A percentile compares a stretch with the other conserved stretches of the same genome.
Conservation (phyloP, 768 basidiomycete genomes). For the Amylocystis lapponica region DNA sequence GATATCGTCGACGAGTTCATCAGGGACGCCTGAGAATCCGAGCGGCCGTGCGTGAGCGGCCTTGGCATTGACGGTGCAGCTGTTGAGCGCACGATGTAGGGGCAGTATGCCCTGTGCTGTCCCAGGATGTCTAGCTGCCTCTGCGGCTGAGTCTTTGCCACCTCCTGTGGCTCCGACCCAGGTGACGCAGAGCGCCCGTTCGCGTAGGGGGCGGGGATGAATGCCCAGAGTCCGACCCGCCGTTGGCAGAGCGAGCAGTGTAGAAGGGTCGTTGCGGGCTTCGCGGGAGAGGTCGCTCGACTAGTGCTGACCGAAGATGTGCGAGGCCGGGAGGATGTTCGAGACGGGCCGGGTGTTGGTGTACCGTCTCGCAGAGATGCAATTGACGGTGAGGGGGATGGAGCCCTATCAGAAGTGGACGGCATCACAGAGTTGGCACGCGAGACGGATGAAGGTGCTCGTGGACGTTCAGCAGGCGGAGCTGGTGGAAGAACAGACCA, state of each 20-base stretch:
- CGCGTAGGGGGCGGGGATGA: constrained; percentile 27
- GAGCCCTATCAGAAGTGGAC: constrained; percentile 21
- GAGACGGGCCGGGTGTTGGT: constrained; percentile 18
- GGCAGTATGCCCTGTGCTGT: constrained; percentile 83
- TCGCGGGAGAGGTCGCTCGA: neutral
- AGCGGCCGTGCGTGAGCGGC: constrained; percentile 6
- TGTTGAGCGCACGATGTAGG: constrained; percentile 73
- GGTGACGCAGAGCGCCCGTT: constrained; percentile 6
- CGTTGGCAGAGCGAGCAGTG: constrained; percentile 70
- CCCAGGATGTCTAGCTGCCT: constrained; percentile 69
- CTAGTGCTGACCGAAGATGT: constrained; percentile 1
- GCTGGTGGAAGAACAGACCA: constrained; percentile 36
- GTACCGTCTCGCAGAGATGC: constrained; percentile 14
- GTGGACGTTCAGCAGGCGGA: constrained; percentile 9
- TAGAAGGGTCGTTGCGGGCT: constrained; percentile 46
- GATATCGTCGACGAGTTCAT: constrained; percentile 27
- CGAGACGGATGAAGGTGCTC: constrained; percentile 16
- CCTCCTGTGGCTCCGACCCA: constrained; percentile 1
- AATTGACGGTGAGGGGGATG: constrained; percentile 29
- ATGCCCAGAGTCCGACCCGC: constrained; percentile 77
- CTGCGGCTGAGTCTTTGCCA: constrained; percentile 19
- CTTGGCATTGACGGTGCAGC: constrained; percentile 50
- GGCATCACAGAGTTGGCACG: constrained; percentile 22
- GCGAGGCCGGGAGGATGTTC: constrained; percentile 6
- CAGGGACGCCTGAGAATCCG: constrained; percentile 13